These are phyloP conservation scores for Nidularia pulvinata DNA, from an alignment of 768 basidiomycete species.

Conservation along the genomic window DNA sequence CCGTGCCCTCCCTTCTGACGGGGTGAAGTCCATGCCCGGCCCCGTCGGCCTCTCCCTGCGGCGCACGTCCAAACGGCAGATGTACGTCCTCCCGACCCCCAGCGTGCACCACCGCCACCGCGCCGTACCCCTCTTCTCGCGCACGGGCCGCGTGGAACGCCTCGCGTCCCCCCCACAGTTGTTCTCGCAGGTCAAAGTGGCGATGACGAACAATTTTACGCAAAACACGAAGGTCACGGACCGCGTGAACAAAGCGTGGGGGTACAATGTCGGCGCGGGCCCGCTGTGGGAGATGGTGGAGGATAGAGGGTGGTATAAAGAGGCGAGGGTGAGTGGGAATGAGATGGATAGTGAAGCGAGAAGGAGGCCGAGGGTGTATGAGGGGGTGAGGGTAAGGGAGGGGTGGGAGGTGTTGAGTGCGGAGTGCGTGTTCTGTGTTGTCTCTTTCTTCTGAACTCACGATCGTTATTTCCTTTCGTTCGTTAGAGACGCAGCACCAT, in stretches of 20 bases:
- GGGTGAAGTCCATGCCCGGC: conserved; percentile 6
- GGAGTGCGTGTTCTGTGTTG: conserved; percentile 39
- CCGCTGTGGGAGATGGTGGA: conserved; percentile 81
- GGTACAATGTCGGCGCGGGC: conserved; percentile 72
- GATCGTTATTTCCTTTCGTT: conserved; percentile 6
- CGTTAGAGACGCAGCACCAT: conserved; percentile 53
- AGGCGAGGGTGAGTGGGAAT: conserved; percentile 32
- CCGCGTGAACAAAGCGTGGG: conserved; percentile 71
- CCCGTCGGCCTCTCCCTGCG: conserved; percentile 6
- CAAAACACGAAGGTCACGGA: conserved; percentile 43
- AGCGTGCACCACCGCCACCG: conserved; percentile 75
- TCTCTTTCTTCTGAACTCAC: background rate
- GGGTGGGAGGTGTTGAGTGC: conserved; percentile 44
- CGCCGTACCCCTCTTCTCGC: conserved; percentile 58
- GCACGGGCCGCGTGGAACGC: conserved; percentile 57
- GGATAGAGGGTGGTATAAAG: conserved; percentile 80
- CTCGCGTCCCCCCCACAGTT: conserved; percentile 46
- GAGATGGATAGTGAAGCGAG: conserved; percentile 43
- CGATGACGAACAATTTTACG: conserved; percentile 59
- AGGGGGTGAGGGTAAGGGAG: conserved; percentile 34
- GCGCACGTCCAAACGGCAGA: conserved; percentile 41
- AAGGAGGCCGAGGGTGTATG: conserved; percentile 62
- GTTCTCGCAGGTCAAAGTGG: conserved; percentile 40
- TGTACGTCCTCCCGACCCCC: conserved; percentile 60
- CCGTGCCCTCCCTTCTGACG: conserved; percentile 18